Conservation (phyloP, 164 flowering plant species). For the Berberis thunbergii region DNA sequence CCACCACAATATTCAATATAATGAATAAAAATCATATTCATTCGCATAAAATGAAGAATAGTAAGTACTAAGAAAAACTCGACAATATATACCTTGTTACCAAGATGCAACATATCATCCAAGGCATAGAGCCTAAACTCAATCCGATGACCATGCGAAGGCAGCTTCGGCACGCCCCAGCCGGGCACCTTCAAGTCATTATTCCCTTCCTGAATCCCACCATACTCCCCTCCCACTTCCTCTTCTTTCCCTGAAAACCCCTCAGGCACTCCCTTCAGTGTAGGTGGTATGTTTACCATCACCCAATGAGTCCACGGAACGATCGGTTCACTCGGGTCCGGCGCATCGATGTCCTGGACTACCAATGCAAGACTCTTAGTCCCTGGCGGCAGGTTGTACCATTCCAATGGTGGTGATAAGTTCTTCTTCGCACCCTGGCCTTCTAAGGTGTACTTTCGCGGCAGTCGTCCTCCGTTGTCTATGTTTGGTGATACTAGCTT, state of each 20-base stretch:
- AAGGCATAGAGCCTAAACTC: slow-evolving; percentile 73
- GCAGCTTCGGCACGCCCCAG: slow-evolving; percentile 59
- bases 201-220: slow-evolving; percentile 52
- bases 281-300: slow-evolving; percentile 62
- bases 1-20: neutral
- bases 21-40: neutral
- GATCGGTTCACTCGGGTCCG: slow-evolving; percentile 49
- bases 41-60: too few relatives aligned
- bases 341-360: slow-evolving; percentile 69
- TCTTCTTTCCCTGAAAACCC: slow-evolving; percentile 68
- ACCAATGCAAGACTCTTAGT: slow-evolving; percentile 60
- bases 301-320: slow-evolving; percentile 84
- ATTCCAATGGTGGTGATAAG: slow-evolving; percentile 75
- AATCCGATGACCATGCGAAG: slow-evolving; percentile 49
- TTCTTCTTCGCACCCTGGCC: slow-evolving; percentile 70
- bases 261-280: slow-evolving; percentile 62
- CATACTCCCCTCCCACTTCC: slow-evolving; percentile 45
- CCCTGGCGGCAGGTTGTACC: slow-evolving; percentile 77
- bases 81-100: slow-evolving; percentile 44
- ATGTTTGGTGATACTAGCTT: slow-evolving; percentile 39
- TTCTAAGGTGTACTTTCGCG: slow-evolving; percentile 58
- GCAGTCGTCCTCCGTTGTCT: slow-evolving; percentile 44
- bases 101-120: slow-evolving; percentile 56
- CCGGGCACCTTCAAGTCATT: slow-evolving; percentile 70
- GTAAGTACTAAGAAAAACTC: too few relatives aligned